Evolutionary conservation across 805 yeast genomes (phyloP).

Genomic region (Saccharomycopsis fodiens): DNA sequence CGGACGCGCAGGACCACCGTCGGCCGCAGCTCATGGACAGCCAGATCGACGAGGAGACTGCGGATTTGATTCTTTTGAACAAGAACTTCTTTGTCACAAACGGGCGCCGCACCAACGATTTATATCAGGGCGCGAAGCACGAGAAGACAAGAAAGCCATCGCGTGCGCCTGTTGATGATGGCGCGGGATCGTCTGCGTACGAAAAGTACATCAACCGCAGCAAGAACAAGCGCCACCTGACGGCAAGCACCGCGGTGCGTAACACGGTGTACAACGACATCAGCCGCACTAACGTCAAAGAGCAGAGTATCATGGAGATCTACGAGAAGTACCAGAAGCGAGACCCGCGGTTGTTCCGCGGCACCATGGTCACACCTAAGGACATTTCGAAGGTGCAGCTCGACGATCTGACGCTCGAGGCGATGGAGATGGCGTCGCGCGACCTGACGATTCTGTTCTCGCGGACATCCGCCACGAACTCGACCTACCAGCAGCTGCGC

Average conservation of each 20-base stretch:
- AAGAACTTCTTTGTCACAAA: constrained; percentile 21
- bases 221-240: constrained; percentile 8
- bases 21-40: constrained; percentile 9
- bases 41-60: constrained; percentile 20
- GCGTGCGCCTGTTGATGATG: background rate
- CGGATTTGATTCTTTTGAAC: constrained; percentile 18
- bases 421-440: background rate
- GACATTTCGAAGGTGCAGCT: constrained; percentile 16
- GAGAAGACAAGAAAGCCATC: constrained; percentile 2
- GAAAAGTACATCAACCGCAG: constrained; percentile 9
- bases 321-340: constrained; percentile 15
- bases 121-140: constrained; percentile 10
- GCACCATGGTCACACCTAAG: constrained; percentile 19
- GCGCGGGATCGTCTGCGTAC: constrained; percentile 3
- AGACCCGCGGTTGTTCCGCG: constrained; percentile 14
- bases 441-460: background rate
- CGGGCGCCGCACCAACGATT: constrained; percentile 19
- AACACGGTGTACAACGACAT: constrained; percentile 13
- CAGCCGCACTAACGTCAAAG: background rate
- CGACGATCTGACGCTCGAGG: constrained; percentile 16
- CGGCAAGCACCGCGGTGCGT: constrained; percentile 15
- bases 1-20: background rate
- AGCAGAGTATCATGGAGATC: constrained; percentile 19
- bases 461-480: background rate
- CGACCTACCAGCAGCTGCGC: too few species aligned